These are phyloP conservation scores for Salix arbutifolia DNA, from an alignment of 345 rosid genomes.

Conservation along the genomic window DNA sequence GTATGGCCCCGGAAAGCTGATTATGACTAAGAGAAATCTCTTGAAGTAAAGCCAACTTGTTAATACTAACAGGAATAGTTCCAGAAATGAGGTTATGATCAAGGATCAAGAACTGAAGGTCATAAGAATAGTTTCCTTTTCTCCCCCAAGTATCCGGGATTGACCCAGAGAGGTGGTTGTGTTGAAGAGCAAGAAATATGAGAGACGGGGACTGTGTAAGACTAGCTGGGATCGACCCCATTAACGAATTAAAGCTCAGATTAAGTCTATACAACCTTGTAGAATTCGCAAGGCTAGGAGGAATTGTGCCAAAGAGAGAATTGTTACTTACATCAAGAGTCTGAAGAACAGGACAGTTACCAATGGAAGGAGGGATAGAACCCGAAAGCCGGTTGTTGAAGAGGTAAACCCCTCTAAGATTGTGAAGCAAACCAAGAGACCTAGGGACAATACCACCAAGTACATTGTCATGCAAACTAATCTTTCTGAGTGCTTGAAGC, in stretches of 20 bases:
- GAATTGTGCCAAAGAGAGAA: conserved; percentile 52
- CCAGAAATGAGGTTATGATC: conserved; percentile 51
- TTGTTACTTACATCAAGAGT: conserved; percentile 51
- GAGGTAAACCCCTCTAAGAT: conserved; percentile 76
- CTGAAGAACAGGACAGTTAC: conserved; percentile 21
- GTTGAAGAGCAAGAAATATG: conserved; percentile 48
- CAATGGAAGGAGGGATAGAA: conserved; percentile 35
- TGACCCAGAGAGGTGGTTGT: conserved; percentile 56
- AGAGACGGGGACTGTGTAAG: conserved; percentile 48
- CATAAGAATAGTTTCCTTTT: conserved; percentile 13
- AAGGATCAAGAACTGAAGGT: conserved; percentile 35
- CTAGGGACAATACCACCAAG: conserved; percentile 61
- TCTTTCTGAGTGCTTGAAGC: conserved; percentile 61
- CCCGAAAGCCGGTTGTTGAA: conserved; percentile 90
- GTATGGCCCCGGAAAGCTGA: conserved; percentile 52
- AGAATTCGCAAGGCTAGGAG: conserved; percentile 63
- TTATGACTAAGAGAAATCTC: conserved; percentile 60
- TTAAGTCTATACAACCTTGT: conserved; percentile 60
- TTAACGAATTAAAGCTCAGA: conserved; percentile 55
- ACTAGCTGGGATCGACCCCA: conserved; percentile 46
- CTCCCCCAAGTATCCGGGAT: conserved; percentile 46
- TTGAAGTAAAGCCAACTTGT: conserved; percentile 45
- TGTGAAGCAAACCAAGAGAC: conserved; percentile 69
- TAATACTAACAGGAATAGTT: conserved; percentile 45
- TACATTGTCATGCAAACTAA: conserved; percentile 79